Evolutionary conservation across 352 stramenopile genomes (phyloP).

Genomic region (Phytophthora meadii): DNA sequence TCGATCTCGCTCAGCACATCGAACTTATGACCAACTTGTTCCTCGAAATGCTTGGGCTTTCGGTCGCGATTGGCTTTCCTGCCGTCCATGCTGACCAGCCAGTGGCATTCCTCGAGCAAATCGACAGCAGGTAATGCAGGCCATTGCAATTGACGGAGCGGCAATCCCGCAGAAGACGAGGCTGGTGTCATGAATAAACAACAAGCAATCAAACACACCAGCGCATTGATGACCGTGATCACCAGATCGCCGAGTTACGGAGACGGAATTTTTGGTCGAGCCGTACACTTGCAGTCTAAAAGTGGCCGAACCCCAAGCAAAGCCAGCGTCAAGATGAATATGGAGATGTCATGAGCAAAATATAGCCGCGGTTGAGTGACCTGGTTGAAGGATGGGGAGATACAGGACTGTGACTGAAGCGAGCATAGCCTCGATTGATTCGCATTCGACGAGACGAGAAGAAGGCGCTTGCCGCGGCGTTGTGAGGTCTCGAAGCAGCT

Average conservation of each 20-base stretch:
- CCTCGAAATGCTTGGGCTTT: slow-evolving; percentile 12
- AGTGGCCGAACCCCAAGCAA: slow-evolving; percentile 22
- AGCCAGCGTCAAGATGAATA: slow-evolving; percentile 25
- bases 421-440: slow-evolving; percentile 29
- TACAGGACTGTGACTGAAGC: slow-evolving; percentile 12
- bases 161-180: slow-evolving; percentile 15
- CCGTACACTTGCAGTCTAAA: slow-evolving; percentile 26
- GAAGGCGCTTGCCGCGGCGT: slow-evolving; percentile 21
- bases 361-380: slow-evolving; percentile 23
- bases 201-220: slow-evolving; percentile 22
- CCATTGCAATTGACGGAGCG: slow-evolving; percentile 48
- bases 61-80: slow-evolving; percentile 12
- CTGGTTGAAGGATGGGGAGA: slow-evolving; percentile 28
- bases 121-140: slow-evolving; percentile 41
- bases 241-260: neutral
- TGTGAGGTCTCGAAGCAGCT: slow-evolving; percentile 20
- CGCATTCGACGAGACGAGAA: slow-evolving; percentile 30
- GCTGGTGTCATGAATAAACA: slow-evolving; percentile 12
- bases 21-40: slow-evolving; percentile 10
- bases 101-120: slow-evolving; percentile 50
- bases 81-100: slow-evolving; percentile 41
- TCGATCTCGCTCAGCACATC: slow-evolving; percentile 8
- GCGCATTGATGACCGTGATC: slow-evolving; percentile 16
- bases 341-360: slow-evolving; percentile 28
- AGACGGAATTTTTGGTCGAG: slow-evolving; percentile 12